phyloP scores from a whole-genome alignment of 2,329 filamentous ascomycete species.

The Coleophoma crateriformis region DNA sequence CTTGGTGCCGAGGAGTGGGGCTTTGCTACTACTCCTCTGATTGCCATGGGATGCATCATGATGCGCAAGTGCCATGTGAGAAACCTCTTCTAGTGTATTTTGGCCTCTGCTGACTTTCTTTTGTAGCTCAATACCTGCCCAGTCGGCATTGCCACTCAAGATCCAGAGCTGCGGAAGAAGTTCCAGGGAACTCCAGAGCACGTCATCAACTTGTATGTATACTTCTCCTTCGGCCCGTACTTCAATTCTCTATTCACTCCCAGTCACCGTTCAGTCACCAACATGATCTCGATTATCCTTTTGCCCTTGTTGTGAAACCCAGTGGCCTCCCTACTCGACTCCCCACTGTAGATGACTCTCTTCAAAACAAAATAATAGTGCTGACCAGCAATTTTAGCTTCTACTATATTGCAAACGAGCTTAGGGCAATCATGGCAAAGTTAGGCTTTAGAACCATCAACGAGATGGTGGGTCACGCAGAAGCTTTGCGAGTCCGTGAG shows the following conservation, averaged over 20 bases:
- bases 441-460: constrained; percentile 93
- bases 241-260: background rate
- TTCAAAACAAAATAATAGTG: too few species aligned
- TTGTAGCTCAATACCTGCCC: constrained; percentile 66
- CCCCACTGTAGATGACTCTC: too few species aligned
- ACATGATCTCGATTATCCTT: background rate
- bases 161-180: constrained; percentile 90
- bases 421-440: constrained; percentile 94
- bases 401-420: constrained; percentile 94
- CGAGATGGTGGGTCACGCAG: constrained; percentile 93
- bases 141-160: constrained; percentile 92
- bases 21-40: constrained; percentile 89
- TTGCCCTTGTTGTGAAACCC: too few species aligned
- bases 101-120: constrained; percentile 8
- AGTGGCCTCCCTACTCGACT: too few species aligned
- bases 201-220: constrained; percentile 87
- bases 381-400: constrained; percentile 5
- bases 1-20: constrained; percentile 98
- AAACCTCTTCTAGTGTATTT: constrained; percentile 1
- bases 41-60: constrained; percentile 95
- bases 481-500: constrained; percentile 79
- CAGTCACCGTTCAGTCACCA: background rate
- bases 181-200: constrained; percentile 91
- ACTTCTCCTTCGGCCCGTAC: background rate
- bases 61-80: constrained; percentile 69